A percentile compares a stretch with the other conserved stretches of the same genome.
phyloP scores from a whole-genome alignment of 371 early-diverging fungal species.

The Saksenaea vasiformis region DNA sequence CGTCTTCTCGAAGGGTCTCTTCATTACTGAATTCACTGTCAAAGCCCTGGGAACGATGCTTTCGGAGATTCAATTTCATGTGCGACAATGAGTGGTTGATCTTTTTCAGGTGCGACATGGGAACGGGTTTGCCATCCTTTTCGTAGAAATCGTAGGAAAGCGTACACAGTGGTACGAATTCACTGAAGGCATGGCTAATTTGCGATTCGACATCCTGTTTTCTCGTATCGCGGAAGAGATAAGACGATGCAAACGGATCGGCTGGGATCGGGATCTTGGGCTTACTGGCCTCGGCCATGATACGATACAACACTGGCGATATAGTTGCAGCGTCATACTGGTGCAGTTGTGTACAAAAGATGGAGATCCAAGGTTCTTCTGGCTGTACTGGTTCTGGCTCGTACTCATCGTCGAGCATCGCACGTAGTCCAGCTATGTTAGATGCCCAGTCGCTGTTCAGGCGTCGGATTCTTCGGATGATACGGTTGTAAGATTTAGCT shows the following conservation, averaged over 20 bases:
- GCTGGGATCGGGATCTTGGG: conserved; percentile 17
- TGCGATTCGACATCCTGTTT: conserved; percentile 12
- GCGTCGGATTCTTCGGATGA: conserved; percentile 22
- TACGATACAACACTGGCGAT: conserved; percentile 35
- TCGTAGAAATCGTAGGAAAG: conserved; percentile 9
- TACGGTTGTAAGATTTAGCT: conserved; percentile 42
- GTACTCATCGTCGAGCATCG: conserved; percentile 38
- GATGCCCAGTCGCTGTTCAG: conserved; percentile 33
- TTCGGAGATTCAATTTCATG: conserved; percentile 38
- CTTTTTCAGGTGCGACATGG: conserved; percentile 21
- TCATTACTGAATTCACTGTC: conserved; percentile 20
- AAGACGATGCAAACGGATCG: conserved; percentile 38
- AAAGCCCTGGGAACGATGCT: conserved; percentile 22
- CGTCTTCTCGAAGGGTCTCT: conserved; percentile 21
- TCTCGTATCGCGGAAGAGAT: conserved; percentile 28
- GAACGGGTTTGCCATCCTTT: conserved; percentile 9
- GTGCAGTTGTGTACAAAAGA: conserved; percentile 30
- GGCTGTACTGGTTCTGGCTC: conserved; percentile 26
- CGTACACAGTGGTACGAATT: conserved; percentile 22
- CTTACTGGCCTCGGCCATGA: conserved; percentile 35
- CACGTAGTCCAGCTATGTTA: conserved; percentile 24
- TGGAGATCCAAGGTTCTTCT: conserved; percentile 45
- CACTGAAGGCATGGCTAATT: conserved; percentile 26
- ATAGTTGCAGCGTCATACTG: conserved; percentile 20
- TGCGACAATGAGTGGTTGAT: conserved; percentile 41